These are phyloP conservation scores for Sporobolomyces roseus DNA, from an alignment of 768 basidiomycete species.

Conservation along the genomic window DNA sequence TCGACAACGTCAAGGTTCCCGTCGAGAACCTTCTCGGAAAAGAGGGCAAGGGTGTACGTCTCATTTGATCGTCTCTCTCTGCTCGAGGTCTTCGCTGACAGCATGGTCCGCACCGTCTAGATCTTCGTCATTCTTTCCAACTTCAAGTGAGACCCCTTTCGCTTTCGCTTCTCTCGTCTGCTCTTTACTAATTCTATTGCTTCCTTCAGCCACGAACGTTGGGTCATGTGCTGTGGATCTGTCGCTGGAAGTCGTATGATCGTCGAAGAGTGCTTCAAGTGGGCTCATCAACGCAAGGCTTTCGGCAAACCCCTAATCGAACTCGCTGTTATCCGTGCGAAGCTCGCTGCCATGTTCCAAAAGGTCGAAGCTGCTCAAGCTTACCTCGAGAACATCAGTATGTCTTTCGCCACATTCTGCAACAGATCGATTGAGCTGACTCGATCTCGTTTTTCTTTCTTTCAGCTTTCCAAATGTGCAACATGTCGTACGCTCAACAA, in stretches of 20 bases:
- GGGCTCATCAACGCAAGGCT: constrained; percentile 41
- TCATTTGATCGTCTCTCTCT: not conserved
- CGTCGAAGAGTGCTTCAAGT: constrained; percentile 41
- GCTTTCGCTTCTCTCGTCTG: not conserved
- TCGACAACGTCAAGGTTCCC: constrained; percentile 45
- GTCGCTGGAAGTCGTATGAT: constrained; percentile 30
- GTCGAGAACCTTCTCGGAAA: constrained; percentile 46
- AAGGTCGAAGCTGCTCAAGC: constrained; percentile 72
- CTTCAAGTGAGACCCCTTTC: constrained; percentile 33
- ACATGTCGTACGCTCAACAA: constrained; percentile 40
- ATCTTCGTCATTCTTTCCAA: constrained; percentile 45
- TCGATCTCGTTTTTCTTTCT: not conserved
- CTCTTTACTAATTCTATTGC: too few relatives aligned
- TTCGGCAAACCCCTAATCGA: constrained; percentile 38
- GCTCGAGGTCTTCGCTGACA: not conserved
- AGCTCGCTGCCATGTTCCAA: constrained; percentile 53
- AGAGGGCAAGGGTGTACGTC: constrained; percentile 43
- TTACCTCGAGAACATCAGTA: constrained; percentile 77
- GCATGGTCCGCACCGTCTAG: not conserved
- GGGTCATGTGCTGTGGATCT: constrained; percentile 42
- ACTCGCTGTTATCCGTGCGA: constrained; percentile 41
- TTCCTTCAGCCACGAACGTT: constrained; percentile 31
- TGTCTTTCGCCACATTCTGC: not conserved
- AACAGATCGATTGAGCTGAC: too few relatives aligned
- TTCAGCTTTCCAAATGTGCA: constrained; percentile 34